Evolutionary conservation across 2,329 filamentous ascomycete species (phyloP), one percentile per base, ranked within the genome.

Genomic region (Tolypocladium paradoxum): DNA sequence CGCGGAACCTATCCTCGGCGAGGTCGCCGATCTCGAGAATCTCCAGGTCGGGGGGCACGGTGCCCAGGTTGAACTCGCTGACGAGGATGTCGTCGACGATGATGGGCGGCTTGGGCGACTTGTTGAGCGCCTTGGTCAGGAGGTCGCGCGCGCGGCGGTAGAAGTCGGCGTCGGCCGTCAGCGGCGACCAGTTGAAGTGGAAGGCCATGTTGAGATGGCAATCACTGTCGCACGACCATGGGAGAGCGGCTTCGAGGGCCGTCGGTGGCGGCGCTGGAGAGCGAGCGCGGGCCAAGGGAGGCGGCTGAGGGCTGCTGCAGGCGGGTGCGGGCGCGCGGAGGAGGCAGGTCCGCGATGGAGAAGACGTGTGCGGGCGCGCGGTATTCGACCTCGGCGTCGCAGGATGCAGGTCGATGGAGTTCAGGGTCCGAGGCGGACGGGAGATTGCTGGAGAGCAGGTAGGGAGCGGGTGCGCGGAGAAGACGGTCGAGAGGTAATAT

Each of bases 171-270:
- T 97, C 93, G 67, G 92, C 92, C 74, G 95, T 93, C 60, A 99
- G 81, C 67, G 93, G 93, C 81, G 90, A 96, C 93, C 93, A 99
- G 89, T 97, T 97, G 88, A 99, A 99, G 79, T 97, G 97, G 87
- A 99, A 99, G 62, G 93, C 93, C 93, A 99, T 99, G 73, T 73
- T 78, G 71, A 73, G 71, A 74, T 74, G 72, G 73, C 74, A 58
- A 60, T 65, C 60, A 63, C 60, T 52, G 61, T 61, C 61, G 64
- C 63, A 63, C 58, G 55, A 65, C 61, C 69, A 72, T 72, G 60
- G 58, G 59, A 51, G 57, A 55, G 57, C 50, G 56, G 58, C 43
- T 11, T 33, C 27, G 43, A 58, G 58, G 57, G 62, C 53, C 50
- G 49, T 22, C 52, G 59, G 57, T 52, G 43, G 27, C 43, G 4